Percentiles rank a stretch among this genome's conserved stretches.
These are phyloP conservation scores for Entomortierella lignicola DNA, from an alignment of 192 early-diverging fungal genomes.

Conservation along the genomic window DNA sequence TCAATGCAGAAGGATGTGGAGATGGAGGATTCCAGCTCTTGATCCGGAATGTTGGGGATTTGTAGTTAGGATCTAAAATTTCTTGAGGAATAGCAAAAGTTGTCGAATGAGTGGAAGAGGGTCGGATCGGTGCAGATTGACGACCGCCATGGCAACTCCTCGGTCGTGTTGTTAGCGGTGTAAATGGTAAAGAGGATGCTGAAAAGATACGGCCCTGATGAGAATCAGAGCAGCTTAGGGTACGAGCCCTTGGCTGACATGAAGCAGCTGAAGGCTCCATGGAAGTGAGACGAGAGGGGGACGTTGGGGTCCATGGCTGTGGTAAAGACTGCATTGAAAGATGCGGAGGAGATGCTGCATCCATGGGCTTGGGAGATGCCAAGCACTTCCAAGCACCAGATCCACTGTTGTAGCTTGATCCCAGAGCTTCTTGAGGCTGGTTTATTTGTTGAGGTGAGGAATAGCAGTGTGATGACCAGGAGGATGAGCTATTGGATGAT, in stretches of 20 bases:
- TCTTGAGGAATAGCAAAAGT: conserved; percentile 45
- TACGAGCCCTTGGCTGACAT: conserved; percentile 16
- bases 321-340: not conserved
- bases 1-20: not conserved
- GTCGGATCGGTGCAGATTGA: not conserved
- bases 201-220: not conserved
- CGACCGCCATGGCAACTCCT: conserved; percentile 6
- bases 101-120: not conserved
- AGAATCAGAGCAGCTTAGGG: conserved; percentile 13
- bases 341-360: not conserved
- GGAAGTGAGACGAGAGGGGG: not conserved
- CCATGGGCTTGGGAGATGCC: conserved; percentile 7
- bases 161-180: not conserved
- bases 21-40: conserved; percentile 47
- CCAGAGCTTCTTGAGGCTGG: conserved; percentile 4
- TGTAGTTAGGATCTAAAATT: conserved; percentile 44
- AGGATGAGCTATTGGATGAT: conserved; percentile 1
- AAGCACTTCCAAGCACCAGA: conserved; percentile 1
- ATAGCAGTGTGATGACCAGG: not conserved
- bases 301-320: not conserved
- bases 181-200: not conserved
- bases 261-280: not conserved
- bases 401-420: not conserved
- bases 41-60: conserved; percentile 40
- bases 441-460: not conserved